Evolutionary conservation across 169 alveolate genomes (phyloP), one percentile per base, ranked within the genome.

Genomic region (Eimeria praecox): DNA sequence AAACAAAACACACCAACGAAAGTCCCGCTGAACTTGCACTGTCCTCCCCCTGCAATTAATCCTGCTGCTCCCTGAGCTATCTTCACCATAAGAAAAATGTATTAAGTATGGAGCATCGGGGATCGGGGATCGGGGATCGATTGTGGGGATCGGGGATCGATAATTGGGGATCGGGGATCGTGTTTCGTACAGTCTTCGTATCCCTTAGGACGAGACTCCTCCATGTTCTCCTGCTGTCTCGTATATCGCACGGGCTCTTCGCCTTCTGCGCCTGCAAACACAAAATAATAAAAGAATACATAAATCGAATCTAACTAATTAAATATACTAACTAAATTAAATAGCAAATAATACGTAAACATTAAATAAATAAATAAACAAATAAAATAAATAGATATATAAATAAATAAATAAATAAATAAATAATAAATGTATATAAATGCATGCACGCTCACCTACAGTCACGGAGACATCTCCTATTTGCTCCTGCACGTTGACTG

Each of bases 61-160:
- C 95, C 95, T 22, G 90, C 95, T 56, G 95, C 95, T 20, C 95
- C 95, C 64, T 71, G 62, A 49, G 83, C 95, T 90, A 69, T 33
- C 12, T 88, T 49, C 35, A 8, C 18, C 62, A 38, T 38, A 20
- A 1, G 0, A n/a, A 64, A 64, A 24, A 22, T 64, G 75, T 9
- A 64, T 22, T 71, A 5, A 5, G 83, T 8, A 24, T 38, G 20
- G 20, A 14, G 20, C 33, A 14, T 42, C 42, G 33, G 27, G 27
- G 75, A 3, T 64, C 33, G 59, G 59, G 59, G 59, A 49, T 49
- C 59, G 59, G 5, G 59, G n/a, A n/a, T n/a, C n/a, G n/a, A n/a
- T 49, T 49, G 59, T 49, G 59, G 59, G 59, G 59, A n/a, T n/a
- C n/a, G n/a, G n/a, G n/a, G n/a, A n/a, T n/a, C n/a, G n/a, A n/a